Evolutionary conservation across 345 rosid species (phyloP).

Genomic region (Odontarrhena argentea): DNA sequence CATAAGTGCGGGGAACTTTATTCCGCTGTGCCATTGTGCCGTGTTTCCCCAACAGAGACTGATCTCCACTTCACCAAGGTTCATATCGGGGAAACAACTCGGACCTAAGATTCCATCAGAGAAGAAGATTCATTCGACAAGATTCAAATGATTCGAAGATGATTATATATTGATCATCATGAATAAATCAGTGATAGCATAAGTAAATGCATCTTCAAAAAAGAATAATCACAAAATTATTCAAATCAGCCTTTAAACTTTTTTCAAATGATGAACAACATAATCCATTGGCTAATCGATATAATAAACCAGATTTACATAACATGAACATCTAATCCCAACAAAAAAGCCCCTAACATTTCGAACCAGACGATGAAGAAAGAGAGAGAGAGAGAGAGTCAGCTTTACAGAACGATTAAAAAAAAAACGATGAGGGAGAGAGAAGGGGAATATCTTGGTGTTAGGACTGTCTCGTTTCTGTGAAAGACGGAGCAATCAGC

Average conservation of each 20-base stretch:
- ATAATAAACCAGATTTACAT: conserved; percentile 30
- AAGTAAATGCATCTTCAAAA: background rate
- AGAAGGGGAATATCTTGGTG: conserved; percentile 7
- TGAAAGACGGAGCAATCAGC: conserved; percentile 35
- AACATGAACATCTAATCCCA: conserved; percentile 11
- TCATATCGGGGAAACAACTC: background rate
- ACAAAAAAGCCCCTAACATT: conserved; percentile 28
- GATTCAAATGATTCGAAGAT: conserved; percentile 9
- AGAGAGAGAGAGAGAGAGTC: conserved; percentile 17
- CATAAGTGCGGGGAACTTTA: too few relatives aligned
- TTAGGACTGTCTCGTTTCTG: conserved; percentile 5
- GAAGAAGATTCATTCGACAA: background rate
- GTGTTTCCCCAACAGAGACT: too few relatives aligned
- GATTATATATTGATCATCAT: background rate
- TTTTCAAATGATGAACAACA: background rate
- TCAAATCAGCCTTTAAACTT: background rate
- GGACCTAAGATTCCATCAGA: conserved; percentile 28
- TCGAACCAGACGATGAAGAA: conserved; percentile 24
- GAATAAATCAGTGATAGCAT: background rate
- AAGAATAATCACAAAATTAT: background rate
- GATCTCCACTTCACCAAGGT: conserved; percentile 12
- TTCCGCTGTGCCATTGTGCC: too few relatives aligned
- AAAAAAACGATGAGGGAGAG: background rate
- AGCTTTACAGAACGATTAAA: conserved; percentile 12
- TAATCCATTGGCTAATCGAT: background rate